Base-by-base conservation (phyloP, 768 basidiomycete genomes). In the Leucocoprinus leucothites region DNA sequence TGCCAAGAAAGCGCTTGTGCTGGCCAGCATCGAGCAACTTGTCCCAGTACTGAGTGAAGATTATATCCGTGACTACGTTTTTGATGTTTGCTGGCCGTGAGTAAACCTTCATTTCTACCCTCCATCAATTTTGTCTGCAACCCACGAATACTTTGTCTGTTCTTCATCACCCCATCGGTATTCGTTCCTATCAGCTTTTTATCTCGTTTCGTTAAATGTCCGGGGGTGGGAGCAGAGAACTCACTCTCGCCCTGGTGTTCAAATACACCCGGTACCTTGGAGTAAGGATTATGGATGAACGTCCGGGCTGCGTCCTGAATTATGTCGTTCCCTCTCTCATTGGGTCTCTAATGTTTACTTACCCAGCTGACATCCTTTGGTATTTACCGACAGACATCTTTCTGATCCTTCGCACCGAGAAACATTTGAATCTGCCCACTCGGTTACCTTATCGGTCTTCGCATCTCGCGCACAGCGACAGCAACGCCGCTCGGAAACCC, bases 391-490 rank as follows among this genome's bases (percentile, higher is more conserved):
- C 61, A 91, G 90, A 16, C 80, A 87, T 64, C 74, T 92, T 25
- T 76, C 72, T 51, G 78, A 85, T 54, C 60, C 82, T 14, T 65
- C 71, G 4, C 75, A 89, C 59, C 82, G 87, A 31, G 88, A 93
- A 59, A 83, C 83, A n/a, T 94, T 84, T 61, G 92, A 95, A 66
- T 87, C 90, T 0, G 84, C 91, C 1, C 93, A 94, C 65, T 94
- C 92, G 8, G 89, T 90, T 24, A 71, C 94, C 34, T 73, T 95
- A 13, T 78, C 91, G 3, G 74, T 91, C 38, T 86, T 92, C 63
- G 79, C 87, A 9, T 75, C 82, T 25, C 77, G 80, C 61, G 80
- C 83, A 0, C 76, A 81, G 58, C 66, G 63, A 18, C 65, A 69
- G 18, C 64, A 65, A 49, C 46, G 58, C 47, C 56, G 51, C 52